phyloP scores from a whole-genome alignment of 2,329 filamentous ascomycete genomes.

The Polychaeton citri region DNA sequence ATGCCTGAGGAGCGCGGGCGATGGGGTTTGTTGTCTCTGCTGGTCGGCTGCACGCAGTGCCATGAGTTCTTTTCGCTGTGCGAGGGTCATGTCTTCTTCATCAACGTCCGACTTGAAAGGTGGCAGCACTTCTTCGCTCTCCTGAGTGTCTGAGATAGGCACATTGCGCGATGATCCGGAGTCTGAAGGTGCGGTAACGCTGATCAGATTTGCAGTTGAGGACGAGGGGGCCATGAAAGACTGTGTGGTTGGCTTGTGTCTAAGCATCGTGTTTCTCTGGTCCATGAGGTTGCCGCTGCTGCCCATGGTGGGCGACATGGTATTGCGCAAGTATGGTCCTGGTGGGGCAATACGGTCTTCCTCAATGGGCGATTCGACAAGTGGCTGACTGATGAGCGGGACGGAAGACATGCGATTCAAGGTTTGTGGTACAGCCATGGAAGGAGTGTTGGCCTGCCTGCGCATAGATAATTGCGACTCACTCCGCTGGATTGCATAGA shows the following conservation, averaged over 20 bases:
- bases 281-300: constrained; percentile 37
- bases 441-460: constrained; percentile 5
- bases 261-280: constrained; percentile 40
- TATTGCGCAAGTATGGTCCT: constrained; percentile 8
- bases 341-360: constrained; percentile 8
- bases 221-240: constrained; percentile 23
- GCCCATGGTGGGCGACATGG: constrained; percentile 10
- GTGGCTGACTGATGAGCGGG: constrained; percentile 18
- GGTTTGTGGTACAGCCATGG: not conserved
- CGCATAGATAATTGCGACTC: constrained; percentile 5
- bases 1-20: not conserved
- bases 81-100: constrained; percentile 58
- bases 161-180: constrained; percentile 1
- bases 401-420: constrained; percentile 16
- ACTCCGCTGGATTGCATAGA: constrained; percentile 9
- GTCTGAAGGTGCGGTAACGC: constrained; percentile 6
- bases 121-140: not conserved
- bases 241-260: constrained; percentile 24
- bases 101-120: constrained; percentile 19
- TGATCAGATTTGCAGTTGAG: constrained; percentile 15
- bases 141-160: not conserved
- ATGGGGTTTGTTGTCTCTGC: not conserved
- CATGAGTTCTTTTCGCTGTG: constrained; percentile 40
- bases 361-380: constrained; percentile 25
- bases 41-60: constrained; percentile 10